Percentiles rank a stretch among this genome's conserved stretches.
These are phyloP conservation scores for Periglandula ipomoeae DNA, from an alignment of 2,329 filamentous ascomycete species.

Conservation along the genomic window DNA sequence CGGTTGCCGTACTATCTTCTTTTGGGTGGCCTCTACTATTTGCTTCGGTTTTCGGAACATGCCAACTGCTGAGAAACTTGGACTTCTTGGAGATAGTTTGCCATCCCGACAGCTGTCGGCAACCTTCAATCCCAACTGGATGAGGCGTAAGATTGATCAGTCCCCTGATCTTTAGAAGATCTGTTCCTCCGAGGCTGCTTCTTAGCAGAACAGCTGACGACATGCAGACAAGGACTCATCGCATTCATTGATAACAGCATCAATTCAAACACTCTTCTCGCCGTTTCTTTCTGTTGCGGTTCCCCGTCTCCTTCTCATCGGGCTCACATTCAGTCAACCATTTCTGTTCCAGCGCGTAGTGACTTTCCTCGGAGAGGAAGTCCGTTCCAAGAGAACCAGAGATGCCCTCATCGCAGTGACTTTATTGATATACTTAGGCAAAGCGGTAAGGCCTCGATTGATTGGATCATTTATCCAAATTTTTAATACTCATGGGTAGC, in stretches of 20 bases:
- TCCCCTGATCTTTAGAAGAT: too few species aligned
- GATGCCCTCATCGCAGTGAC: constrained; percentile 29
- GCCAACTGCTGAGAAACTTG: constrained; percentile 22
- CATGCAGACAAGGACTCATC: not conserved
- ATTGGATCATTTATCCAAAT: constrained; percentile 5
- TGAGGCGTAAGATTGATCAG: too few species aligned
- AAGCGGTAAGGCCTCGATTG: constrained; percentile 31
- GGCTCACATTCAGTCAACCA: constrained; percentile 29
- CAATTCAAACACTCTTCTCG: constrained; percentile 4
- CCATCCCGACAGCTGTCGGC: too few species aligned
- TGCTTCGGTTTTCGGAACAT: constrained; percentile 22
- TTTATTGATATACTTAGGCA: constrained; percentile 28
- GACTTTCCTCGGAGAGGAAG: constrained; percentile 15
- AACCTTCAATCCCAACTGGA: too few species aligned
- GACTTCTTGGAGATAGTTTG: too few species aligned
- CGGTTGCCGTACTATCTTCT: constrained; percentile 15
- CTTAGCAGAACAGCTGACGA: too few species aligned
- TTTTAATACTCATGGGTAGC: not conserved
- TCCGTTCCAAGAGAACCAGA: constrained; percentile 14
- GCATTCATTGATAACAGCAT: too few species aligned
- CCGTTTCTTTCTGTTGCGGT: constrained; percentile 14
- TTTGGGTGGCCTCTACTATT: constrained; percentile 20
- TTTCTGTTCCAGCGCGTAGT: constrained; percentile 26
- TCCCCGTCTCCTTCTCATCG: constrained; percentile 20
- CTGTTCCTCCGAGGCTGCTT: too few species aligned